A percentile compares a stretch with the other conserved stretches of the same genome.
phyloP scores from a whole-genome alignment of 345 rosid genomes.

The Limnanthes douglasii region DNA sequence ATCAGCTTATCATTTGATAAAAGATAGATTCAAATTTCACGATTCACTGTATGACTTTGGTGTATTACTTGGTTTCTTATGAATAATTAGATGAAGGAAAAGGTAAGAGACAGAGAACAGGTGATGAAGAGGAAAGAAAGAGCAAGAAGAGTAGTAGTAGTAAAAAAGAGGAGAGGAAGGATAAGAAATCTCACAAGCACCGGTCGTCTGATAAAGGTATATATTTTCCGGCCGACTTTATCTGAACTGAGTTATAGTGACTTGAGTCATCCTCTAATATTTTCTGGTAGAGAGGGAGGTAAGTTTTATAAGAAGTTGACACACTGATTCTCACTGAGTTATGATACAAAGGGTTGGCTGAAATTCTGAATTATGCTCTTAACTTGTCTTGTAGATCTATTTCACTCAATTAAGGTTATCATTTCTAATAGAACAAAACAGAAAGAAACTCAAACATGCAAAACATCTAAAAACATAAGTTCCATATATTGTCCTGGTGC shows the following conservation, averaged over 20 bases:
- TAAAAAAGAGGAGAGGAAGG: slow-evolving; percentile 26
- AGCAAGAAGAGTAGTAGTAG: slow-evolving; percentile 26
- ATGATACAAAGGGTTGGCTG: too few species aligned
- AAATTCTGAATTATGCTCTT: background rate
- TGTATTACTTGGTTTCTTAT: background rate
- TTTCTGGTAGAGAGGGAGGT: too few species aligned
- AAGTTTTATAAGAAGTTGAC: too few species aligned
- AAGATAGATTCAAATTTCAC: background rate
- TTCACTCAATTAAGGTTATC: background rate
- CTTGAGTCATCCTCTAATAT: too few species aligned
- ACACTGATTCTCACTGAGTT: too few species aligned
- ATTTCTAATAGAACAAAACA: too few species aligned
- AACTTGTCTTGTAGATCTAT: background rate
- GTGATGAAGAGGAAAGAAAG: slow-evolving; percentile 27
- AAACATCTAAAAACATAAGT: too few species aligned
- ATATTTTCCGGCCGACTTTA: too few species aligned
- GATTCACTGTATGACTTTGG: background rate
- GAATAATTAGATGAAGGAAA: slow-evolving; percentile 33
- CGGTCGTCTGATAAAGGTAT: slow-evolving; percentile 44
- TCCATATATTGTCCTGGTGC: too few species aligned
- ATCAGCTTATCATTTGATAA: background rate
- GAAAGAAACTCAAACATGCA: too few species aligned
- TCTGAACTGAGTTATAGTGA: too few species aligned
- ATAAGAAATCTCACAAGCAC: slow-evolving; percentile 44
- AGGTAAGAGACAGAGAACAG: slow-evolving; percentile 35